Base-by-base conservation (phyloP, 345 rosid species). In the Turritis glabra region DNA sequence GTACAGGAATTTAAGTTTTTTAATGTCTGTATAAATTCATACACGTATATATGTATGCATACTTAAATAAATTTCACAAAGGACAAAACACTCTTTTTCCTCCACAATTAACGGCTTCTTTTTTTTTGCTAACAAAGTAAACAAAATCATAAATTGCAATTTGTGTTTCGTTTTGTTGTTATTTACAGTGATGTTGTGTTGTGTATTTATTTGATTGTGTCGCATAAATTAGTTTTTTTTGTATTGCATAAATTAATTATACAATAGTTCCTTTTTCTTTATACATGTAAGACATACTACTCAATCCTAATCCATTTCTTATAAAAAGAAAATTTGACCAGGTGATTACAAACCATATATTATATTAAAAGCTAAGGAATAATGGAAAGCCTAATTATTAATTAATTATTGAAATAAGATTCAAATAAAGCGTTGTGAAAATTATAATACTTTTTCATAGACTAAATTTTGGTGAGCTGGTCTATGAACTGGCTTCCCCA, bases 401-500 rank as follows among this genome's bases (percentile, higher is more conserved):
- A 46, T 13, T 46, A n/a, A 3, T 54, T 11, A 27, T 55, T 54
- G 1, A 69, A 41, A 25, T 40, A 26, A 27, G 12, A 26, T 41
- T 50, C 32, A 55, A 29, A 43, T 40, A 43, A 43, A 55, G 66
- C 43, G 43, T 41, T 26, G 33, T 14, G 64, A 56, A 41, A 12
- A 35, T 52, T 26, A 67, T 8, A 48, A 37, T 67, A 37, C 13
- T 67, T 67, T 52, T 50, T 17, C 46, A 12, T 35, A 55, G 22
- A 70, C 71, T 55, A 64, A 63, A 18, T 18, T 40, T 77, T 37
- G 43, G 50, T 77, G 75, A 77, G 80, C 76, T 77, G 76, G 52
- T 63, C n/a, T 64, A 43, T 77, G 76, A 71, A 70, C 80, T 64
- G 76, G 76, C 76, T 64, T 62, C 11, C 53, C 25, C 70, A 69